A percentile compares a stretch with the other conserved stretches of the same genome.
These are phyloP conservation scores for Phytophthora tubulina DNA, from an alignment of 352 stramenopile genomes.

Conservation along the genomic window DNA sequence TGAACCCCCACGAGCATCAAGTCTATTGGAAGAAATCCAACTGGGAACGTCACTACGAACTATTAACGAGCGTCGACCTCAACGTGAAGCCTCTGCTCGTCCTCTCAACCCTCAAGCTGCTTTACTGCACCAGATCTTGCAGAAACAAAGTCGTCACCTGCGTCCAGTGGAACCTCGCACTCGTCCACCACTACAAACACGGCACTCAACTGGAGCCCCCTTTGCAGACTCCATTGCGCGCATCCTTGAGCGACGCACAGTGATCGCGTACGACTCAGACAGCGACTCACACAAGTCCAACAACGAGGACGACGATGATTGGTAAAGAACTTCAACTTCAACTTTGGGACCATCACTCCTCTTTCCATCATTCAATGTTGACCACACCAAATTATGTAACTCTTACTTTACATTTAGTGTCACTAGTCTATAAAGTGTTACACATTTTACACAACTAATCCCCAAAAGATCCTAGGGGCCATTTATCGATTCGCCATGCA, in stretches of 20 bases:
- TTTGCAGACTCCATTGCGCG: constrained; percentile 71
- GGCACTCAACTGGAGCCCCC: constrained; percentile 24
- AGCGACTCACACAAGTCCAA: constrained; percentile 39
- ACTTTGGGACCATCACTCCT: constrained; percentile 16
- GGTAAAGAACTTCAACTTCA: constrained; percentile 33
- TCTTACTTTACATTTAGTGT: too few relatives aligned
- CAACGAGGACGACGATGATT: constrained; percentile 35
- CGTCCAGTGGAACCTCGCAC: constrained; percentile 42
- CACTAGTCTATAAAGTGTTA: too few relatives aligned
- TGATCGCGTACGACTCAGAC: constrained; percentile 76
- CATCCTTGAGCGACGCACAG: constrained; percentile 63
- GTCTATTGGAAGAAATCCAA: constrained; percentile 50
- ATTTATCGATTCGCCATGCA: constrained; percentile 18
- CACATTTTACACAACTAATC: too few relatives aligned
- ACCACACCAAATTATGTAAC: background rate
- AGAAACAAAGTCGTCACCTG: constrained; percentile 58
- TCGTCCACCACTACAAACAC: constrained; percentile 13
- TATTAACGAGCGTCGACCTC: background rate
- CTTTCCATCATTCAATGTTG: background rate
- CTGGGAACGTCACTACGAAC: constrained; percentile 38
- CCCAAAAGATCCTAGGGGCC: too few relatives aligned
- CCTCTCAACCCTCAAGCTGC: constrained; percentile 36
- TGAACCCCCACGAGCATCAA: constrained; percentile 3
- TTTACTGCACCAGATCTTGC: constrained; percentile 63
- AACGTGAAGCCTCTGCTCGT: constrained; percentile 8